A percentile compares a stretch with the other conserved stretches of the same genome.
Conservation (phyloP, 2,329 filamentous ascomycete species). For the Sclerotinia trifoliorum region DNA sequence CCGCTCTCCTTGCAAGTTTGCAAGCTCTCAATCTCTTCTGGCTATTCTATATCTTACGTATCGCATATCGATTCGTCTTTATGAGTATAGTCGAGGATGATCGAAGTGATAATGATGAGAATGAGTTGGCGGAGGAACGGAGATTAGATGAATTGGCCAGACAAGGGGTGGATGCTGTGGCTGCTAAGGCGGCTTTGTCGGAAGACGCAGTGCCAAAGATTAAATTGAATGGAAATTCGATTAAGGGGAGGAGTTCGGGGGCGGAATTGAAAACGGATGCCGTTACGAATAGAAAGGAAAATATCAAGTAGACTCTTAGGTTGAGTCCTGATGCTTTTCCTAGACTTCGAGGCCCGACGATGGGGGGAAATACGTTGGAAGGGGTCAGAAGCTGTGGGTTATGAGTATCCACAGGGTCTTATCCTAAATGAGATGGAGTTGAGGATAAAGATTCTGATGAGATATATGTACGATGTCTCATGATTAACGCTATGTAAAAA, state of each 20-base stretch:
- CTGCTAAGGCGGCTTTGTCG: background rate
- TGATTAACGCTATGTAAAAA: conserved; percentile 4
- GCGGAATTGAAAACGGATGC: conserved; percentile 20
- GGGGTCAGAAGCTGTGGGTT: background rate
- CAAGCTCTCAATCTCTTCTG: conserved; percentile 79
- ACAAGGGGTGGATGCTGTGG: conserved; percentile 14
- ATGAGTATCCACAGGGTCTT: background rate
- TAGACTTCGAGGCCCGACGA: background rate
- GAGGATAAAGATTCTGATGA: background rate
- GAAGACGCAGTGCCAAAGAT: conserved; percentile 14
- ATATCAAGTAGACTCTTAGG: conserved; percentile 1
- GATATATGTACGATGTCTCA: conserved; percentile 7
- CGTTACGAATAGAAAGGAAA: conserved; percentile 27
- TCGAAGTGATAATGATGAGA: conserved; percentile 66
- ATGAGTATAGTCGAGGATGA: conserved; percentile 65
- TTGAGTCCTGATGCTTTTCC: background rate
- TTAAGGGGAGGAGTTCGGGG: conserved; percentile 22
- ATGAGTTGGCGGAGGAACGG: conserved; percentile 27
- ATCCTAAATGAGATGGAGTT: background rate
- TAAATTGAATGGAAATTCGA: conserved; percentile 24
- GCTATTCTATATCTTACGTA: conserved; percentile 73
- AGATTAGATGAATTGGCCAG: conserved; percentile 23
- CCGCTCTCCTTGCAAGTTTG: conserved; percentile 61
- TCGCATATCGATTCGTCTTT: conserved; percentile 67
- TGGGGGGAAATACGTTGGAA: background rate